Evolutionary conservation across 2,329 filamentous ascomycete species (phyloP).

Genomic region (Colletotrichum brevisporum): DNA sequence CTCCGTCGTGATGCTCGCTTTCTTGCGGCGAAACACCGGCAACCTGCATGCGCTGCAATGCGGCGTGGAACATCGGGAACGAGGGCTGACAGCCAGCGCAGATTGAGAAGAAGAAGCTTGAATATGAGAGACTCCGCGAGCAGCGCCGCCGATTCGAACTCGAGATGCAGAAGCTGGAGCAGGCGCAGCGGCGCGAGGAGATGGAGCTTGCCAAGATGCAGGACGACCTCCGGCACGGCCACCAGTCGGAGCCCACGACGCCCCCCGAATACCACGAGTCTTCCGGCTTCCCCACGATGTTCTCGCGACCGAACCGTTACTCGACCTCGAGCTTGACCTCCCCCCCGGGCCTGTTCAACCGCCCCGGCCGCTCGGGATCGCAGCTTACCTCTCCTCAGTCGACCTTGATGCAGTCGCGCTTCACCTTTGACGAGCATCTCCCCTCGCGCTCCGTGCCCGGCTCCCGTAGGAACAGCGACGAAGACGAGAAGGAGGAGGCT

Average conservation of each 20-base stretch:
- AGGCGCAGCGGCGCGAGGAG: constrained; percentile 86
- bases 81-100: constrained; percentile 61
- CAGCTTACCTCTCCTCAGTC: constrained; percentile 84
- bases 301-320: constrained; percentile 89
- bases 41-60: constrained; percentile 6
- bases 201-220: constrained; percentile 89
- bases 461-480: constrained; percentile 91
- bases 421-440: constrained; percentile 73
- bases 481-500: constrained; percentile 86
- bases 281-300: constrained; percentile 81
- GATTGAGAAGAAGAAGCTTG: constrained; percentile 94
- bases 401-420: constrained; percentile 71
- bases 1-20: not conserved
- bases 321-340: constrained; percentile 90
- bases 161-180: constrained; percentile 90
- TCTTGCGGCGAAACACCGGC: constrained; percentile 3
- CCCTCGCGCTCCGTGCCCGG: constrained; percentile 89
- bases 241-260: constrained; percentile 95
- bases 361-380: constrained; percentile 82
- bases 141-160: constrained; percentile 91
- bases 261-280: constrained; percentile 90
- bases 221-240: constrained; percentile 80
- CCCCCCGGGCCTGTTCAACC: constrained; percentile 81
- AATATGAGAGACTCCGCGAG: constrained; percentile 92
- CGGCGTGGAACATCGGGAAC: not conserved